phyloP scores from a whole-genome alignment of 1,284 basidiomycete genomes.

The Boletus austroedulis region DNA sequence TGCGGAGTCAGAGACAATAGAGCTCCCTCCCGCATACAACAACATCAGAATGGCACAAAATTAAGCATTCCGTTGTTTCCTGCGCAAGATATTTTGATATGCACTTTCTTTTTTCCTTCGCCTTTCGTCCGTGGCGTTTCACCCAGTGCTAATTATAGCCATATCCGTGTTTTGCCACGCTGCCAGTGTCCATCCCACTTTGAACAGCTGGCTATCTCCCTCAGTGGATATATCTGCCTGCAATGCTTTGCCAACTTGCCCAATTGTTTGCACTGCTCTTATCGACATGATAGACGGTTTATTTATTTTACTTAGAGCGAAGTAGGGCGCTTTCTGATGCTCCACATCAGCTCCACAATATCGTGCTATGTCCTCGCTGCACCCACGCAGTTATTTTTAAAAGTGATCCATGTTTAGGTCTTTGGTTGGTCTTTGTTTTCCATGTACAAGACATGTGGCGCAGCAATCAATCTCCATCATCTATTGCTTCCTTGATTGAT shows the following conservation, averaged over 20 bases:
- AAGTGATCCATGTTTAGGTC: not conserved
- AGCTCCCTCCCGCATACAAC: slow-evolving; percentile 80
- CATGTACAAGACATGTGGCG: not conserved
- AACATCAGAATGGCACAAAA: slow-evolving; percentile 39
- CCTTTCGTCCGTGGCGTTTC: slow-evolving; percentile 4
- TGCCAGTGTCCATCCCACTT: not conserved
- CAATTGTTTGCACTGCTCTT: slow-evolving; percentile 5
- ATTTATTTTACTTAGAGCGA: not conserved
- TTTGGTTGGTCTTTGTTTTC: not conserved
- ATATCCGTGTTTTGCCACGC: not conserved
- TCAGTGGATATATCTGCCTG: slow-evolving; percentile 1
- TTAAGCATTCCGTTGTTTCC: slow-evolving; percentile 5
- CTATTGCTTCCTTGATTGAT: too few species aligned
- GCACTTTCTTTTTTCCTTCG: not conserved
- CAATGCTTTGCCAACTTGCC: slow-evolving; percentile 1
- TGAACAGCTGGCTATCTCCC: not conserved
- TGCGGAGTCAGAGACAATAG: slow-evolving; percentile 63
- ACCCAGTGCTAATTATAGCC: slow-evolving; percentile 6
- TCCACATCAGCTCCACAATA: too few species aligned
- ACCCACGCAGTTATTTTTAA: too few species aligned
- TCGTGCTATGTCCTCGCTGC: too few species aligned
- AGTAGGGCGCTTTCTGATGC: slow-evolving; percentile 3
- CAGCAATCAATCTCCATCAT: too few species aligned
- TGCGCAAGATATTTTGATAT: slow-evolving; percentile 10
- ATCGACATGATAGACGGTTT: slow-evolving; percentile 2